phyloP scores from a whole-genome alignment of 1,284 basidiomycete genomes.

The Heterobasidion annosum region DNA sequence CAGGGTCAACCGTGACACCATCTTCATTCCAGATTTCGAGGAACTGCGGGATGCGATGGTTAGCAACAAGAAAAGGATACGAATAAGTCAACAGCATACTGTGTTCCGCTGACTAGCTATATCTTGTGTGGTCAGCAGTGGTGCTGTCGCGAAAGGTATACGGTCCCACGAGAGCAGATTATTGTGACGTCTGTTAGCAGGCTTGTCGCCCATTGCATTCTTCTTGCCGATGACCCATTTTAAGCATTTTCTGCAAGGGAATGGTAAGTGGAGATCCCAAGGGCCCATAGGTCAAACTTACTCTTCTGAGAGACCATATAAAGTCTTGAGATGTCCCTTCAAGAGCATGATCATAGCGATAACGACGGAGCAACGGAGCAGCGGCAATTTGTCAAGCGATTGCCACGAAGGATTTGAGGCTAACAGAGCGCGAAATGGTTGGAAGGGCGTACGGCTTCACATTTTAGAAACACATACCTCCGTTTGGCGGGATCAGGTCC shows the following conservation, averaged over 20 bases:
- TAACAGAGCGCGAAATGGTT: slow-evolving; percentile 2
- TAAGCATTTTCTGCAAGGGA: slow-evolving; percentile 64
- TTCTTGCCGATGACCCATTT: slow-evolving; percentile 85
- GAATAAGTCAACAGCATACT: slow-evolving; percentile 29
- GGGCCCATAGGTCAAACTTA: slow-evolving; percentile 27
- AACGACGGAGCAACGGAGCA: slow-evolving; percentile 61
- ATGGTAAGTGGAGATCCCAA: slow-evolving; percentile 5
- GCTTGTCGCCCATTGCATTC: slow-evolving; percentile 73
- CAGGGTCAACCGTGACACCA: slow-evolving; percentile 63
- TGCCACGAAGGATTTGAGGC: slow-evolving; percentile 9
- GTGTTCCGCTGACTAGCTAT: slow-evolving; percentile 43
- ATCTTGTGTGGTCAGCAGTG: slow-evolving; percentile 54
- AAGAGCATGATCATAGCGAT: slow-evolving; percentile 77
- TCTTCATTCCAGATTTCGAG: slow-evolving; percentile 76
- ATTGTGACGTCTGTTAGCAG: slow-evolving; percentile 57
- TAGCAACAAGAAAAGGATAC: not conserved
- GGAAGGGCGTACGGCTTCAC: not conserved
- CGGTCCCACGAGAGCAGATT: slow-evolving; percentile 62
- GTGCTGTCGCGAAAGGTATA: slow-evolving; percentile 51
- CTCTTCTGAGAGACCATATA: slow-evolving; percentile 86
- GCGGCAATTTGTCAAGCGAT: slow-evolving; percentile 26
- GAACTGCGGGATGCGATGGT: slow-evolving; percentile 36
- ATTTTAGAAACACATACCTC: not conserved
- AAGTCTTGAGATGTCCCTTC: slow-evolving; percentile 71
- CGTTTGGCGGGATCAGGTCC: not conserved